These are phyloP conservation scores for Steccherinum ochraceum DNA, from an alignment of 768 basidiomycete genomes.

Conservation along the genomic window DNA sequence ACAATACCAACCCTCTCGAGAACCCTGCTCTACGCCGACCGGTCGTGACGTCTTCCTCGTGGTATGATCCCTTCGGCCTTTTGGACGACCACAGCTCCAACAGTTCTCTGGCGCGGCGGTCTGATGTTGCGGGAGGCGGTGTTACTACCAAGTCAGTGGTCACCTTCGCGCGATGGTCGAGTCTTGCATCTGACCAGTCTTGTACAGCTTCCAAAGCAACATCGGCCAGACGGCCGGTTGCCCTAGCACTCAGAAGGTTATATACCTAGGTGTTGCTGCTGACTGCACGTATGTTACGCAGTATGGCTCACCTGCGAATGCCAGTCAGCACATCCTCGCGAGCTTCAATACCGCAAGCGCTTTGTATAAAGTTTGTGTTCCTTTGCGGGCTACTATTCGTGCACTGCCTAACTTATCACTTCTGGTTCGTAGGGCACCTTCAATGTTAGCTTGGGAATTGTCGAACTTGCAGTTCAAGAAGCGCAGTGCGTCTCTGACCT, in stretches of 20 bases:
- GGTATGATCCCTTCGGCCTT: constrained; percentile 35
- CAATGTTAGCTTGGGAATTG: constrained; percentile 79
- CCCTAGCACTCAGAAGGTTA: constrained; percentile 64
- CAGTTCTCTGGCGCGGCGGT: constrained; percentile 35
- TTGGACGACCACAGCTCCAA: constrained; percentile 23
- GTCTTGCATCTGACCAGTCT: not conserved
- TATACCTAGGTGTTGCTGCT: constrained; percentile 84
- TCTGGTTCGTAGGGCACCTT: constrained; percentile 51
- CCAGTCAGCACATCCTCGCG: constrained; percentile 68
- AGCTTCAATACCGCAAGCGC: constrained; percentile 75
- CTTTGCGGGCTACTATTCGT: constrained; percentile 14
- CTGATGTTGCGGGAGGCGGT: constrained; percentile 47
- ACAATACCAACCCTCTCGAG: constrained; percentile 53
- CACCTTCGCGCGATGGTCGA: no score
- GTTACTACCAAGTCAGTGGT: constrained; percentile 47
- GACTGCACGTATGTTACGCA: constrained; percentile 73
- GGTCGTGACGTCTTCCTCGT: constrained; percentile 26
- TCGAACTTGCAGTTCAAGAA: constrained; percentile 71
- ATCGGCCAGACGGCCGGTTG: constrained; percentile 73
- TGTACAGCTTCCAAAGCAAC: constrained; percentile 53
- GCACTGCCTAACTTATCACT: constrained; percentile 17
- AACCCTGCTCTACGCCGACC: constrained; percentile 44
- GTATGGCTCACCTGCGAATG: constrained; percentile 59
- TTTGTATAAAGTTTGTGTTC: constrained; percentile 51
- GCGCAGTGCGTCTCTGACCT: constrained; percentile 30